These are phyloP conservation scores for Phoenix dactylifera DNA, from an alignment of 176 grass and related monocot genomes.

Conservation along the genomic window DNA sequence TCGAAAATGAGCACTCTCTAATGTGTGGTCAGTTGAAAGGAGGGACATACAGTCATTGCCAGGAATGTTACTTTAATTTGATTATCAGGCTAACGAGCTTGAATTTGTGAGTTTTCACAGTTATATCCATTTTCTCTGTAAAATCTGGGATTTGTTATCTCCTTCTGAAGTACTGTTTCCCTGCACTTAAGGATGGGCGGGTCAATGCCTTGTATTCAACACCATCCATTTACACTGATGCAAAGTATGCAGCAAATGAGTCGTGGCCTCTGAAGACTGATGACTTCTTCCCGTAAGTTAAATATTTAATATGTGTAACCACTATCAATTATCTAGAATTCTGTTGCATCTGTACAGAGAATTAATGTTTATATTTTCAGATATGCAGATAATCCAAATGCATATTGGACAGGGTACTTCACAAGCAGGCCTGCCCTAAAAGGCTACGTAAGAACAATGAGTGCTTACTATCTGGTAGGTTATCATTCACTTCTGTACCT, in stretches of 20 bases:
- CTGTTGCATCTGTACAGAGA: background rate
- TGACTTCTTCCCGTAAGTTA: constrained; percentile 95
- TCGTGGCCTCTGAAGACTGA: constrained; percentile 85
- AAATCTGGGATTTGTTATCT: constrained; percentile 1
- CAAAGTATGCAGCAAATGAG: constrained; percentile 74
- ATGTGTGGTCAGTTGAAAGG: too few species aligned
- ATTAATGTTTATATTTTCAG: constrained; percentile 37
- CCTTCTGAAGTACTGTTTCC: background rate
- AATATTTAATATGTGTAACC: constrained; percentile 4
- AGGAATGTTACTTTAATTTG: too few species aligned
- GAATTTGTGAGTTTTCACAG: too few species aligned
- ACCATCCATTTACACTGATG: constrained; percentile 97
- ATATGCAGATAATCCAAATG: constrained; percentile 91
- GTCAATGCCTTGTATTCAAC: constrained; percentile 97
- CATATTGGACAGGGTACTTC: constrained; percentile 98
- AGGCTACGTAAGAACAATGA: constrained; percentile 72
- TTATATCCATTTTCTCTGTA: constrained; percentile 7
- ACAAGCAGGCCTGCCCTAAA: constrained; percentile 92
- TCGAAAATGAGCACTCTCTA: too few species aligned
- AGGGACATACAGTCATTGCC: too few species aligned
- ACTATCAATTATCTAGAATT: background rate
- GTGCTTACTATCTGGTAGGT: constrained; percentile 81
- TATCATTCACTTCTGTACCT: too few species aligned
- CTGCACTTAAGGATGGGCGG: constrained; percentile 70
- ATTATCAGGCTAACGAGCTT: too few species aligned